phyloP scores from a whole-genome alignment of 345 rosid genomes.

The Corymbia maculata region DNA sequence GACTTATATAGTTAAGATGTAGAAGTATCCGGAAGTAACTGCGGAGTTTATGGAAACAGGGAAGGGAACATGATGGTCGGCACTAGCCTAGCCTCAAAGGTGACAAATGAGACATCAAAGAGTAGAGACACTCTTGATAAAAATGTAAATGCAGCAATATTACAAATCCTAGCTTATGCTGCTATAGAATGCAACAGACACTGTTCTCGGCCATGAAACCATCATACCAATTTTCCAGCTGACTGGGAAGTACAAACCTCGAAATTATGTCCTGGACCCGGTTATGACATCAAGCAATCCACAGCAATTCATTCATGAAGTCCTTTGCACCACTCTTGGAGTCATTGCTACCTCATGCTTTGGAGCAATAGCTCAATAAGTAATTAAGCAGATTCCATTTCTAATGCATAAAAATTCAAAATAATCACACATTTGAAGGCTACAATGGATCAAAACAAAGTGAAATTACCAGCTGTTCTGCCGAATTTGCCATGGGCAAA shows the following conservation, averaged over 20 bases:
- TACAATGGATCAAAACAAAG: too few relatives aligned
- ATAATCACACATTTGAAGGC: too few relatives aligned
- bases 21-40: not conserved
- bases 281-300: constrained; percentile 58
- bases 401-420: too few relatives aligned
- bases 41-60: too few relatives aligned
- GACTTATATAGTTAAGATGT: not conserved
- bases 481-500: too few relatives aligned
- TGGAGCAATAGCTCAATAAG: not conserved
- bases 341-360: not conserved
- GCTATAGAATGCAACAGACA: too few relatives aligned
- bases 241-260: not conserved
- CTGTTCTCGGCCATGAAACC: too few relatives aligned
- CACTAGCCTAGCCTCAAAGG: not conserved
- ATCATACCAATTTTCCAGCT: too few relatives aligned
- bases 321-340: constrained; percentile 33
- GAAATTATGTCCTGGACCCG: constrained; percentile 40
- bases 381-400: too few relatives aligned
- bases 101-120: not conserved
- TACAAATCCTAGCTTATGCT: too few relatives aligned
- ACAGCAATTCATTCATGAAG: constrained; percentile 59
- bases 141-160: not conserved
- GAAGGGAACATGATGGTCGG: not conserved
- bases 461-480: too few relatives aligned
- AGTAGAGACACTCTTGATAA: not conserved